A percentile compares a stretch with the other conserved stretches of the same genome.
phyloP scores from a whole-genome alignment of 352 stramenopile species.

The Phytophthora fragariae region DNA sequence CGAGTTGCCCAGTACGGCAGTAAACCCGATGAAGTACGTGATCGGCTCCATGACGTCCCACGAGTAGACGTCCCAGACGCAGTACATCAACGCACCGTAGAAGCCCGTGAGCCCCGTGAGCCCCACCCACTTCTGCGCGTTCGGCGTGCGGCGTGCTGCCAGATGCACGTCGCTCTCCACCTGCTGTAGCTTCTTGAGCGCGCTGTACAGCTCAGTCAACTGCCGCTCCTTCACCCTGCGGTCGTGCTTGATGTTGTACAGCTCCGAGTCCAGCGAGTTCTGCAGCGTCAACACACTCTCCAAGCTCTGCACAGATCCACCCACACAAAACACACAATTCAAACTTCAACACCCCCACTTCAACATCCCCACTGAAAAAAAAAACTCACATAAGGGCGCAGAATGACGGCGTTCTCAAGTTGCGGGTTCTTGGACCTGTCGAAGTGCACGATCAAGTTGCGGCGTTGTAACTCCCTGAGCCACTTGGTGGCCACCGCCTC shows the following conservation, averaged over 20 bases:
- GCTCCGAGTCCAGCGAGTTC: constrained; percentile 77
- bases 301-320: constrained; percentile 47
- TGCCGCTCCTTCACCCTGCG: constrained; percentile 63
- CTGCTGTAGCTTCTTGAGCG: constrained; percentile 58
- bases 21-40: constrained; percentile 92
- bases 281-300: constrained; percentile 75
- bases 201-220: constrained; percentile 48
- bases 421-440: constrained; percentile 71
- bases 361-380: background rate
- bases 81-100: constrained; percentile 82
- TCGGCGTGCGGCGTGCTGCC: constrained; percentile 60
- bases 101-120: constrained; percentile 70
- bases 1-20: constrained; percentile 79
- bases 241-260: constrained; percentile 79
- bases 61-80: constrained; percentile 88
- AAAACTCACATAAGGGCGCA: constrained; percentile 67
- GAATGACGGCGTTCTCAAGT: constrained; percentile 72
- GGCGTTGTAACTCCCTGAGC: constrained; percentile 77
- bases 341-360: constrained; percentile 1
- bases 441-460: constrained; percentile 81
- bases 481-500: constrained; percentile 79
- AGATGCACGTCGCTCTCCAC: constrained; percentile 58
- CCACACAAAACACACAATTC: background rate
- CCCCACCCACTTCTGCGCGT: constrained; percentile 76
- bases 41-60: constrained; percentile 93